phyloP scores from a whole-genome alignment of 768 basidiomycete genomes.

The Lepiota brunneoincarnata region DNA sequence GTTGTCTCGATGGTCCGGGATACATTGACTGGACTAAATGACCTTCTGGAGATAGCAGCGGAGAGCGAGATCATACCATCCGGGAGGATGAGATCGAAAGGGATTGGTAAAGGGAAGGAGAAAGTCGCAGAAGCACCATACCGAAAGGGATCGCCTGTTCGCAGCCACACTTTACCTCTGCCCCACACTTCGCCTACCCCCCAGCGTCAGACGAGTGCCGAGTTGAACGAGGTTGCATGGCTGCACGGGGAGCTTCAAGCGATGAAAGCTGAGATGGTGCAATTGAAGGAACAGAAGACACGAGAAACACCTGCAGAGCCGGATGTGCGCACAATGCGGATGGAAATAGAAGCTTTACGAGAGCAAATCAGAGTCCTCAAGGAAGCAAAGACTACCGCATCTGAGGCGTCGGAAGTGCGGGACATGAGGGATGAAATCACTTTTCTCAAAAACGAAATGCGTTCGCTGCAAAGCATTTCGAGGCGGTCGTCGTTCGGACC shows the following conservation, averaged over 20 bases:
- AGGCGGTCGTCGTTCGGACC: not conserved
- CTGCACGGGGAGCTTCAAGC: constrained; percentile 1
- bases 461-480: not conserved
- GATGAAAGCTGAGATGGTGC: constrained; percentile 6
- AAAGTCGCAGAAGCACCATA: not conserved
- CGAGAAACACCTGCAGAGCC: not conserved
- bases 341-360: constrained; percentile 3
- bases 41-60: constrained; percentile 9
- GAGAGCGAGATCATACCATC: constrained; percentile 9
- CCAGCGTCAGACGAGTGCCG: not conserved
- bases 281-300: constrained; percentile 5
- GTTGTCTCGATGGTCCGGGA: constrained; percentile 11
- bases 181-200: not conserved
- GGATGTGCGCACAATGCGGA: constrained; percentile 1
- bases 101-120: not conserved
- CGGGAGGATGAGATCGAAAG: not conserved
- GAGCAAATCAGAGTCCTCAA: constrained; percentile 8
- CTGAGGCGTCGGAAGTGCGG: not conserved
- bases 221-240: constrained; percentile 5
- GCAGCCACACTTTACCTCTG: not conserved
- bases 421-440: constrained; percentile 2
- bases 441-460: constrained; percentile 9
- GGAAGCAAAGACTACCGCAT: not conserved
- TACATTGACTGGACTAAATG: constrained; percentile 7
- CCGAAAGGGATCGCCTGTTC: not conserved